Evolutionary conservation across 164 flowering plant genomes (phyloP).

Genomic region (Chimonanthus salicifolius): DNA sequence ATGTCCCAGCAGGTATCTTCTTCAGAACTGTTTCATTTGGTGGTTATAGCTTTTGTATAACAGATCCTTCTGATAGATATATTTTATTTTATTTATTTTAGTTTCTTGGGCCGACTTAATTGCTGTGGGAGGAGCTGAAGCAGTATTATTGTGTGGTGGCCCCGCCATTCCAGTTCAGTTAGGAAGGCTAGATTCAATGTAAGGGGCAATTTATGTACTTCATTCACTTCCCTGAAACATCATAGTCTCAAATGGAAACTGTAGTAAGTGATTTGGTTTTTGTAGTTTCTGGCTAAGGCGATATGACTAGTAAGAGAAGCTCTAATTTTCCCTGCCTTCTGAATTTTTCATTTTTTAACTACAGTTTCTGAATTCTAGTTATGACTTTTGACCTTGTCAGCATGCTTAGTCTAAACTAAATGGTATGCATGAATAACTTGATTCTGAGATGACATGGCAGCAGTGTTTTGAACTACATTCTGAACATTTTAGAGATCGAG

Average conservation of each 20-base stretch:
- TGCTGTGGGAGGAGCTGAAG: constrained; percentile 88
- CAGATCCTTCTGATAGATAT: not conserved
- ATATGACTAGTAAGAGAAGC: not conserved
- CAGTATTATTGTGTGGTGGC: constrained; percentile 84
- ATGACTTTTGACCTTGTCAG: not conserved
- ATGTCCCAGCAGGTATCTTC: constrained; percentile 44
- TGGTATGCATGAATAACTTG: not conserved
- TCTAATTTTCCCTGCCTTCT: not conserved
- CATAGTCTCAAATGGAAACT: not conserved
- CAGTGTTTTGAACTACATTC: not conserved
- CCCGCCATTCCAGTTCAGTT: constrained; percentile 62
- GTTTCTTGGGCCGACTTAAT: constrained; percentile 95
- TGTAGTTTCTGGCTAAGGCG: not conserved
- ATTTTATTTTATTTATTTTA: constrained; percentile 11
- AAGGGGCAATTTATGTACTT: constrained; percentile 14
- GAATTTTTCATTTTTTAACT: not conserved
- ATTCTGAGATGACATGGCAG: not conserved
- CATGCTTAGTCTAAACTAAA: not conserved
- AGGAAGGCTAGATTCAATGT: constrained; percentile 82
- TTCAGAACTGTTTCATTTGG: constrained; percentile 3
- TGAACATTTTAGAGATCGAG: not conserved
- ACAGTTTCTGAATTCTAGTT: not conserved
- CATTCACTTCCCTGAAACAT: not conserved
- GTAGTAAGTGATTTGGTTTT: not conserved
- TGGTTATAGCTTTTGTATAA: not conserved